Percentiles rank a stretch among this genome's conserved stretches.
These are phyloP conservation scores for Trypanosoma brucei DNA, from an alignment of 208 protist genomes.

Conservation along the genomic window DNA sequence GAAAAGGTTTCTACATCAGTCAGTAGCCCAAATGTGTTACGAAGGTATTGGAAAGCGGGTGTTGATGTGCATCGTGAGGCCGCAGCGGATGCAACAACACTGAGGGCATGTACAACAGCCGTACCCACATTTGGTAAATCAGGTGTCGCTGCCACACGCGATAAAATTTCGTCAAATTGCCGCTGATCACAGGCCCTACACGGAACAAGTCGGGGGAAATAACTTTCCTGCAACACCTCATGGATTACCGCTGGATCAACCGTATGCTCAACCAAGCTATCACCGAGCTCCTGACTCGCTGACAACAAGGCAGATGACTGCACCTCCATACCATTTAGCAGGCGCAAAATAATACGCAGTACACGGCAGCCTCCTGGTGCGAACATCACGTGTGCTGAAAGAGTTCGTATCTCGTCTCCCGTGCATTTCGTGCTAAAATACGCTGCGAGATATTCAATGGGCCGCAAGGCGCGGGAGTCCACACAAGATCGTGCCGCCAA, in stretches of 20 bases:
- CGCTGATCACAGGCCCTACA: slow-evolving; percentile 11
- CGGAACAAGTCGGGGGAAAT: slow-evolving; percentile 17
- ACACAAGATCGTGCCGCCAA: slow-evolving; percentile 76
- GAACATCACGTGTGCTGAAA: slow-evolving; percentile 5
- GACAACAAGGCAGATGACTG: slow-evolving; percentile 9
- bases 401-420: slow-evolving; percentile 17
- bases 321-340: slow-evolving; percentile 21
- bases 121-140: background rate
- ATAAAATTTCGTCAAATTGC: slow-evolving; percentile 9
- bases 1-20: slow-evolving; percentile 12
- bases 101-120: slow-evolving; percentile 37
- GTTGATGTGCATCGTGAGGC: slow-evolving; percentile 33
- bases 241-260: background rate
- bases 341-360: slow-evolving; percentile 6
- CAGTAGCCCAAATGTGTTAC: background rate
- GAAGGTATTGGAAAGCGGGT: slow-evolving; percentile 40
- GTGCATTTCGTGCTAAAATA: slow-evolving; percentile 52
- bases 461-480: slow-evolving; percentile 37
- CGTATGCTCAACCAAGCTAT: background rate
- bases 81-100: slow-evolving; percentile 39
- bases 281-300: background rate
- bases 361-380: slow-evolving; percentile 1
- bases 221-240: slow-evolving; percentile 24
- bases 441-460: slow-evolving; percentile 54
- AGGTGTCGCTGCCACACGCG: background rate